A percentile compares a stretch with the other conserved stretches of the same genome.
These are phyloP conservation scores for Zoysia pacifica DNA, from an alignment of 176 grass and related monocot species.

Conservation along the genomic window DNA sequence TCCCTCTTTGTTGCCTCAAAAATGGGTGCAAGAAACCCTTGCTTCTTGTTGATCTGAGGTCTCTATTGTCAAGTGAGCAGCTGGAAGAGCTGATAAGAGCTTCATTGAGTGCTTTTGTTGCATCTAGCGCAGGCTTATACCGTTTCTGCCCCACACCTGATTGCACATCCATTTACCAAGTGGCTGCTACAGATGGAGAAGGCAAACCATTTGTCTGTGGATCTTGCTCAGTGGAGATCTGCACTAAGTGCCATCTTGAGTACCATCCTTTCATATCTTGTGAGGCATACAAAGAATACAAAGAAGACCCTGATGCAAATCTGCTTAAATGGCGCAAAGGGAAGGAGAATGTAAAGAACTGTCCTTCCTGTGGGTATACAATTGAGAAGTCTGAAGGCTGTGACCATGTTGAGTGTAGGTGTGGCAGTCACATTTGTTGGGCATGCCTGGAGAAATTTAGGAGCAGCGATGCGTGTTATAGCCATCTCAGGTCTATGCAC, in stretches of 20 bases:
- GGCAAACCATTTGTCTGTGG: constrained; percentile 69
- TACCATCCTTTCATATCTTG: constrained; percentile 81
- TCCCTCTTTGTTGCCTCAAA: constrained; percentile 74
- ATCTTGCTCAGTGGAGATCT: constrained; percentile 72
- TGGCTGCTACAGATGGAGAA: constrained; percentile 41
- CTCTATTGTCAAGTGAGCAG: constrained; percentile 54
- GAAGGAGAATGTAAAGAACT: constrained; percentile 78
- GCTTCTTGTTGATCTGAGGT: constrained; percentile 64
- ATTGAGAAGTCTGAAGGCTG: constrained; percentile 91
- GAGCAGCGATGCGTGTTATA: constrained; percentile 72
- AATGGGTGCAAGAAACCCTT: constrained; percentile 66
- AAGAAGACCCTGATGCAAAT: constrained; percentile 71
- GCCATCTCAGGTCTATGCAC: constrained; percentile 68
- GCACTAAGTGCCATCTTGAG: constrained; percentile 84
- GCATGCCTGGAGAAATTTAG: constrained; percentile 66
- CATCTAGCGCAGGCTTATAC: constrained; percentile 62
- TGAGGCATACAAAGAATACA: constrained; percentile 78
- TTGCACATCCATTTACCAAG: constrained; percentile 71
- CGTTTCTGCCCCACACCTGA: constrained; percentile 79
- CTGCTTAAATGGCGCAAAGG: constrained; percentile 73
- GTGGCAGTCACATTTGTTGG: constrained; percentile 88
- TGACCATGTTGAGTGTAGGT: constrained; percentile 85
- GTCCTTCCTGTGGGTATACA: constrained; percentile 67
- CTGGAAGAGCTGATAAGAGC: constrained; percentile 82
- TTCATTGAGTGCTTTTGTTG: constrained; percentile 68